Evolutionary conservation across 1,284 basidiomycete genomes (phyloP).

Genomic region (Kwoniella shivajii): DNA sequence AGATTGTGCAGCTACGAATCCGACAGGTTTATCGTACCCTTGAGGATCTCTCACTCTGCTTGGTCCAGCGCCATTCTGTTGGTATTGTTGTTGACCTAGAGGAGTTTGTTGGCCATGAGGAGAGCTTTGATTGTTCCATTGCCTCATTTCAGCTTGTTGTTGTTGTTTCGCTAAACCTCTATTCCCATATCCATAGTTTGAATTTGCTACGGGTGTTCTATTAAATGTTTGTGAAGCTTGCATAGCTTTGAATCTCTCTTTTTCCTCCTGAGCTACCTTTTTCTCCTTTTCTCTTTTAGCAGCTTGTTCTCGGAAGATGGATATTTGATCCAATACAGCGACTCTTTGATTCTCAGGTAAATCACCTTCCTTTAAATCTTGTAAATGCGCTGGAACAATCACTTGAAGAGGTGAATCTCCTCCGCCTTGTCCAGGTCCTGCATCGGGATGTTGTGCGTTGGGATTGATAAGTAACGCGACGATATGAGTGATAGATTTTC

Average conservation of each 20-base stretch:
- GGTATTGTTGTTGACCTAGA: slow-evolving; percentile 1
- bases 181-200: slow-evolving; percentile 43
- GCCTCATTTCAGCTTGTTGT: slow-evolving; percentile 19
- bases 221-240: slow-evolving; percentile 9
- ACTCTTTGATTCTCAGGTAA: slow-evolving; percentile 93
- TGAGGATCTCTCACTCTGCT: slow-evolving; percentile 62
- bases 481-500: slow-evolving; percentile 49
- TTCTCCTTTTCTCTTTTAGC: slow-evolving; percentile 84
- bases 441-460: slow-evolving; percentile 52
- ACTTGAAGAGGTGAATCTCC: slow-evolving; percentile 42
- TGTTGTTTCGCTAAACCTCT: slow-evolving; percentile 13
- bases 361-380: slow-evolving; percentile 91
- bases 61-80: slow-evolving; percentile 18
- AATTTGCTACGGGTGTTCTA: slow-evolving; percentile 7
- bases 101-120: slow-evolving; percentile 8
- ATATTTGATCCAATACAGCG: slow-evolving; percentile 90
- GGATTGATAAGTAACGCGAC: slow-evolving; percentile 50
- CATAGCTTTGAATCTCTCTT: slow-evolving; percentile 38
- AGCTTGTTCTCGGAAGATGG: slow-evolving; percentile 83
- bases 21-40: slow-evolving; percentile 72
- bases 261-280: slow-evolving; percentile 64
- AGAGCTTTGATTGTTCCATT: slow-evolving; percentile 3
- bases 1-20: slow-evolving; percentile 73
- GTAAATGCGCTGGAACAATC: slow-evolving; percentile 88
- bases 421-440: slow-evolving; percentile 62